Evolutionary conservation across 2,329 filamentous ascomycete species (phyloP).

Genomic region (Apiospora pterosperma): DNA sequence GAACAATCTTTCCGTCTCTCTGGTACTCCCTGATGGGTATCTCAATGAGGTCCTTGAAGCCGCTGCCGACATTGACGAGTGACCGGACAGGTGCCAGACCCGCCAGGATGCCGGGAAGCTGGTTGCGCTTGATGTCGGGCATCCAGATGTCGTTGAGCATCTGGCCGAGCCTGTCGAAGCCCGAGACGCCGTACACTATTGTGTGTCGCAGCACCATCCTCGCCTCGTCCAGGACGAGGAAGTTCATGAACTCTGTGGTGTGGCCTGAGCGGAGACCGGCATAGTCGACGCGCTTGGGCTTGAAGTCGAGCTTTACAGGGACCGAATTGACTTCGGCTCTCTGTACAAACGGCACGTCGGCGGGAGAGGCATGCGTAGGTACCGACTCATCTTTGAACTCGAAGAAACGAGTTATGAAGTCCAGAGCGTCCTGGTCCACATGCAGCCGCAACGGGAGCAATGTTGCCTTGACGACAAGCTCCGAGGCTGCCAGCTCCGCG

Average conservation of each 20-base stretch:
- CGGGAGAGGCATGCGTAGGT: conserved; percentile 53
- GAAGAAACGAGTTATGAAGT: conserved; percentile 96
- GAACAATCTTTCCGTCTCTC: conserved; percentile 88
- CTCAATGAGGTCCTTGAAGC: conserved; percentile 80
- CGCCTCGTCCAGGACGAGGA: conserved; percentile 85
- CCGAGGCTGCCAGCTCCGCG: conserved; percentile 78
- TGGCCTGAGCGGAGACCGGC: conserved; percentile 86
- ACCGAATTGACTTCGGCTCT: conserved; percentile 83
- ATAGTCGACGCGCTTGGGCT: conserved; percentile 97
- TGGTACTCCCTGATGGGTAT: conserved; percentile 89
- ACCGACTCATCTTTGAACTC: conserved; percentile 84
- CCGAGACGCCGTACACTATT: conserved; percentile 88
- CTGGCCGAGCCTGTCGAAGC: conserved; percentile 85
- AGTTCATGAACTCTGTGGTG: conserved; percentile 99
- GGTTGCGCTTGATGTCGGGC: conserved; percentile 85
- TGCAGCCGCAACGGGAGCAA: conserved; percentile 85
- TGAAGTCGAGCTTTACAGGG: conserved; percentile 85
- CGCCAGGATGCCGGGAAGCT: conserved; percentile 83
- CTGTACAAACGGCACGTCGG: conserved; percentile 83
- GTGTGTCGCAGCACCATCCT: conserved; percentile 83
- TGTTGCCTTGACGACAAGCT: conserved; percentile 77
- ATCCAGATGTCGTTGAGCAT: conserved; percentile 96
- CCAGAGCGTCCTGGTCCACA: conserved; percentile 94
- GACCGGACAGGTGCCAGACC: conserved; percentile 88
- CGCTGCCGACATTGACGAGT: conserved; percentile 85